These are phyloP conservation scores for Cystobasidium sp. DNA, from an alignment of 1,284 basidiomycete species.

Conservation along the genomic window DNA sequence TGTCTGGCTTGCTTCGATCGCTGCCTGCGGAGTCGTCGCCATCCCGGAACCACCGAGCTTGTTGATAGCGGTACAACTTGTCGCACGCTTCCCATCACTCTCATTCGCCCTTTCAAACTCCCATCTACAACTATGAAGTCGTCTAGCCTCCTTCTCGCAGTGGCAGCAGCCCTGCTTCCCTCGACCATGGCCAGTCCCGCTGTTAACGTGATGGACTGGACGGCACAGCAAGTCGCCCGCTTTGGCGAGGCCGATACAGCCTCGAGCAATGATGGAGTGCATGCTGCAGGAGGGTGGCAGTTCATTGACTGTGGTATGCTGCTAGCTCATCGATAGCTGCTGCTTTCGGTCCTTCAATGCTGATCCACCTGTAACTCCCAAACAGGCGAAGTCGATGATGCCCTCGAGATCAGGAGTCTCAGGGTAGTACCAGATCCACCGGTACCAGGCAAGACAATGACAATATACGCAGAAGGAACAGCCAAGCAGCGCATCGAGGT, in stretches of 20 bases:
- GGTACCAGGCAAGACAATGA: constrained; percentile 76
- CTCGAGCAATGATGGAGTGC: constrained; percentile 26
- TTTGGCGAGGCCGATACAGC: constrained; percentile 39
- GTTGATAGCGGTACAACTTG: neutral
- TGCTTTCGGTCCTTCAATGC: no score
- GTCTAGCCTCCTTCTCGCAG: constrained; percentile 15
- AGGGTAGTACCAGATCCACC: constrained; percentile 78
- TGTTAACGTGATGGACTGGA: constrained; percentile 43
- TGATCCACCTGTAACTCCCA: no score
- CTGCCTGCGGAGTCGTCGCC: no score
- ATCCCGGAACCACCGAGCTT: neutral
- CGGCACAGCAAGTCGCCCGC: constrained; percentile 43
- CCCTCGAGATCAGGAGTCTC: constrained; percentile 67
- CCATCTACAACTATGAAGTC: constrained; percentile 14
- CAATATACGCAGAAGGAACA: constrained; percentile 72
- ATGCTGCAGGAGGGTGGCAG: constrained; percentile 48
- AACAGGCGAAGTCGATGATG: constrained; percentile 50
- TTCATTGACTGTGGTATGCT: constrained; percentile 53
- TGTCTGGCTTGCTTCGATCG: no score
- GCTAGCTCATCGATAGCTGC: no score
- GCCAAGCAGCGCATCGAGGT: constrained; percentile 71
- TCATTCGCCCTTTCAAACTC: neutral
- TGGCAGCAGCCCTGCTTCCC: constrained; percentile 18
- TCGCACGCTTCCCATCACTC: neutral
- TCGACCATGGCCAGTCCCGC: constrained; percentile 29